Percentiles rank a stretch among this genome's conserved stretches.
Conservation (phyloP, 495 filamentous ascomycete species). For the Penicillium psychrofluorescens region DNA sequence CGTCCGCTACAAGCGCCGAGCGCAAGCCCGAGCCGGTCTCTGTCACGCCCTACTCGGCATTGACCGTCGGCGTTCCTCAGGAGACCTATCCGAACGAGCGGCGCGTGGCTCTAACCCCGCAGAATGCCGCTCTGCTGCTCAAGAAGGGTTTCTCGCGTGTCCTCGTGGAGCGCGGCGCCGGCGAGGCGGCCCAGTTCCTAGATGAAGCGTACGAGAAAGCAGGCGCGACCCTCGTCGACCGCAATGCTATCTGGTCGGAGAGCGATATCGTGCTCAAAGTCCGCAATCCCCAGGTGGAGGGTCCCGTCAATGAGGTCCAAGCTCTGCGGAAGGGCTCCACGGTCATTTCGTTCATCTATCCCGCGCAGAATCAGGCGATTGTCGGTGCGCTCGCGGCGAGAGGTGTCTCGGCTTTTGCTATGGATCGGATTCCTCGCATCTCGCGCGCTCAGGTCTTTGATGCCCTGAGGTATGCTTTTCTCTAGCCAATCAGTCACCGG, state of each 20-base stretch:
- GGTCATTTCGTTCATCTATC: constrained; percentile 69
- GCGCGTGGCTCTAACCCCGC: constrained; percentile 72
- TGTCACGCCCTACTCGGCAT: constrained; percentile 55
- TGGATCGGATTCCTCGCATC: constrained; percentile 80
- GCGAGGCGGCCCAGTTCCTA: constrained; percentile 62
- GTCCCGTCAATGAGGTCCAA: constrained; percentile 50
- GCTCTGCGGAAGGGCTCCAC: constrained; percentile 55
- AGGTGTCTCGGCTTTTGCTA: constrained; percentile 65
- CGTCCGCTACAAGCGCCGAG: constrained; percentile 13
- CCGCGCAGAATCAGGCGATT: constrained; percentile 59
- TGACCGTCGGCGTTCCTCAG: constrained; percentile 64
- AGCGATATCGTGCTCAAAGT: constrained; percentile 76
- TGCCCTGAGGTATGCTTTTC: constrained; percentile 38
- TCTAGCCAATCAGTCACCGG: too few species aligned
- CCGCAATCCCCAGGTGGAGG: constrained; percentile 52
- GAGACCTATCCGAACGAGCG: constrained; percentile 67
- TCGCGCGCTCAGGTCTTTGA: constrained; percentile 78
- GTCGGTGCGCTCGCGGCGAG: constrained; percentile 60
- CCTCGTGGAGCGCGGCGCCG: constrained; percentile 67
- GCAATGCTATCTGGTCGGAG: constrained; percentile 53
- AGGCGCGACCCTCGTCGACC: constrained; percentile 63
- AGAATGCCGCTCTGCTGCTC: constrained; percentile 66
- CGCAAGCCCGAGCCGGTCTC: constrained; percentile 42
- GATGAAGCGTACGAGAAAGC: constrained; percentile 65
- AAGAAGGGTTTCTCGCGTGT: constrained; percentile 75